Conservation (phyloP, 106 monocot species). For the Dendrobium nobile region DNA sequence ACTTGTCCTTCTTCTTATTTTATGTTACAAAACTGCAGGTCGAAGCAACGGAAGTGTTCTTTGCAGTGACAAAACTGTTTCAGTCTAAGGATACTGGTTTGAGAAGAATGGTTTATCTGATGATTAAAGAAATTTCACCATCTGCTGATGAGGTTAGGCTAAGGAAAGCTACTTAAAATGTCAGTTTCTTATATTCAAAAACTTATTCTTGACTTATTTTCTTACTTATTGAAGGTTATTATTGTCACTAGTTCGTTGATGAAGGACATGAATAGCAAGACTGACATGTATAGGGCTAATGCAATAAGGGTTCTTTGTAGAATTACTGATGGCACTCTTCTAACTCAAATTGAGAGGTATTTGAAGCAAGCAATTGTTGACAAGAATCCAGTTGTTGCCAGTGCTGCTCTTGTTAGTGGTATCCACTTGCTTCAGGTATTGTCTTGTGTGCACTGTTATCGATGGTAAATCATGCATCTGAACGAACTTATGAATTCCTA, state of each 20-base stretch:
- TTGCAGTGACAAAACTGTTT: constrained; percentile 94
- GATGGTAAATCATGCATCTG: background rate
- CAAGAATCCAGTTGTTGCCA: constrained; percentile 97
- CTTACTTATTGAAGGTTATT: constrained; percentile 55
- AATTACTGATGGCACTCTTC: constrained; percentile 88
- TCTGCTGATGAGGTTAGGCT: constrained; percentile 84
- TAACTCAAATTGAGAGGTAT: constrained; percentile 97
- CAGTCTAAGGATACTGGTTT: constrained; percentile 87
- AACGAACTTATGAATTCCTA: background rate
- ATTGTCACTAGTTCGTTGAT: constrained; percentile 99
- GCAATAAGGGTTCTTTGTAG: constrained; percentile 96
- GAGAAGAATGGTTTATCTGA: constrained; percentile 97
- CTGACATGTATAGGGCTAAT: constrained; percentile 98
- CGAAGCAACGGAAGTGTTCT: constrained; percentile 95
- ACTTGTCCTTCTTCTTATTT: background rate
- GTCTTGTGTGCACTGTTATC: constrained; percentile 1
- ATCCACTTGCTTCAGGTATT: constrained; percentile 92
- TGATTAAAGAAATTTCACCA: constrained; percentile 99
- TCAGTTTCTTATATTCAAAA: background rate
- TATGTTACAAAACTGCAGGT: constrained; percentile 28
- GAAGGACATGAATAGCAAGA: constrained; percentile 99
- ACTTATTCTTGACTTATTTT: background rate
- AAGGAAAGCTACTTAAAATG: background rate
- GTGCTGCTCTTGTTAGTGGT: constrained; percentile 98
- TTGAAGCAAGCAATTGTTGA: constrained; percentile 99